Conservation (phyloP, 2,329 filamentous ascomycete genomes). For the Sclerotinia trifoliorum region DNA sequence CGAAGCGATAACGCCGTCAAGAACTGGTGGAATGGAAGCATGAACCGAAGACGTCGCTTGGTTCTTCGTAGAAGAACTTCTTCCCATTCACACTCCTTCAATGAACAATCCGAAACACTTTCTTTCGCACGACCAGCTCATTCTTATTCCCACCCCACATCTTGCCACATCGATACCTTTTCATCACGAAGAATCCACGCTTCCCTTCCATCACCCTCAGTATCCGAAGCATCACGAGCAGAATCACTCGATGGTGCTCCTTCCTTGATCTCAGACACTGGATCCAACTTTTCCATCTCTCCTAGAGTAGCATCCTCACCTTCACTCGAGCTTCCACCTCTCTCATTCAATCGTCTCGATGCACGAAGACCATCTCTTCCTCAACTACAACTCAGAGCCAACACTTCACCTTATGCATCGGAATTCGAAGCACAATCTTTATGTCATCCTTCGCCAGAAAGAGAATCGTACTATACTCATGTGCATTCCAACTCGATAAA, state of each 20-base stretch:
- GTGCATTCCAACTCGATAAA: constrained; percentile 12
- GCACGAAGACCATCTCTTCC: constrained; percentile 37
- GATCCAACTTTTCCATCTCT: constrained; percentile 61
- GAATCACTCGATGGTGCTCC: constrained; percentile 60
- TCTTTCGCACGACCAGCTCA: constrained; percentile 36
- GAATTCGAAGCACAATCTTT: constrained; percentile 15
- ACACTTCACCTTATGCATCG: constrained; percentile 6
- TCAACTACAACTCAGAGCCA: constrained; percentile 32
- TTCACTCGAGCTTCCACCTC: constrained; percentile 37
- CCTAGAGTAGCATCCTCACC: constrained; percentile 43
- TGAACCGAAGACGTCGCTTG: constrained; percentile 66
- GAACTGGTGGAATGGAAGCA: constrained; percentile 96
- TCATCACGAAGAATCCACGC: constrained; percentile 48
- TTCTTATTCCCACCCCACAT: constrained; percentile 7
- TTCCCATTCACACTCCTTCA: constrained; percentile 33
- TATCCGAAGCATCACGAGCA: constrained; percentile 59
- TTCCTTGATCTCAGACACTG: constrained; percentile 68
- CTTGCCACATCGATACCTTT: constrained; percentile 35
- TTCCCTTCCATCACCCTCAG: constrained; percentile 63
- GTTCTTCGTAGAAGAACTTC: constrained; percentile 37
- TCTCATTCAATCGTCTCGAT: constrained; percentile 29
- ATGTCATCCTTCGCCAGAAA: constrained; percentile 27
- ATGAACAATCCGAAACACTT: constrained; percentile 39
- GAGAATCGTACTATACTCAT: constrained; percentile 26
- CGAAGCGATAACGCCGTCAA: constrained; percentile 95